Evolutionary conservation across 129 eudicot genomes (phyloP).

Genomic region (Flaveria sonorensis): DNA sequence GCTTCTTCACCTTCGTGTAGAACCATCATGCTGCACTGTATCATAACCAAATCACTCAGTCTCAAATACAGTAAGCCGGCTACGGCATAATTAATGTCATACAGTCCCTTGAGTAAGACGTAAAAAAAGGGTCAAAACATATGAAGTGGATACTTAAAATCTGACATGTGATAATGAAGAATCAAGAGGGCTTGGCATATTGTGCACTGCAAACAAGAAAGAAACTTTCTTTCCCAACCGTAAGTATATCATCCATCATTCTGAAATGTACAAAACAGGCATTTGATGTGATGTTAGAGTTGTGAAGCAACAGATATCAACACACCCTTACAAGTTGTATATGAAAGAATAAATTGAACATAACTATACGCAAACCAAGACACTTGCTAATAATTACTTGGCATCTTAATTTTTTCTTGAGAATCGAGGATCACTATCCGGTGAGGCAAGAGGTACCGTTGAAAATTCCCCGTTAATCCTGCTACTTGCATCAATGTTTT

Average conservation of each 20-base stretch:
- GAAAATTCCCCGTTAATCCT: constrained; percentile 63
- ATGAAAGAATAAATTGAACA: constrained; percentile 54
- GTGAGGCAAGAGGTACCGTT: constrained; percentile 80
- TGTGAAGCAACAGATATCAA: constrained; percentile 21
- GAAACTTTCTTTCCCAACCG: background rate
- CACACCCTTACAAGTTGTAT: constrained; percentile 30
- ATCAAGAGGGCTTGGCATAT: background rate
- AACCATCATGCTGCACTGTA: too few relatives aligned
- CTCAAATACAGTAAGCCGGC: too few relatives aligned
- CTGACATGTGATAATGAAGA: background rate
- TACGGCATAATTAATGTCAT: background rate
- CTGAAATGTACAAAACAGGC: constrained; percentile 25
- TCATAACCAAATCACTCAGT: too few relatives aligned
- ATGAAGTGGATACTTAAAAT: background rate
- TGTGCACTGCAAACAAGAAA: background rate
- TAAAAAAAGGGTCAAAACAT: background rate
- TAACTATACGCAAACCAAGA: constrained; percentile 36
- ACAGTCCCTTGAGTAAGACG: background rate
- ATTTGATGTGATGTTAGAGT: constrained; percentile 14
- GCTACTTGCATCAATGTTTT: constrained; percentile 32
- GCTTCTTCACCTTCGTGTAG: background rate
- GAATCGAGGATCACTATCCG: constrained; percentile 49
- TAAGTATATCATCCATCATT: constrained; percentile 32
- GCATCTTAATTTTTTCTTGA: constrained; percentile 60
- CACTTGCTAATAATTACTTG: constrained; percentile 21